Evolutionary conservation across 2,329 filamentous ascomycete species (phyloP).

Genomic region (Albophoma yamanashiensis): DNA sequence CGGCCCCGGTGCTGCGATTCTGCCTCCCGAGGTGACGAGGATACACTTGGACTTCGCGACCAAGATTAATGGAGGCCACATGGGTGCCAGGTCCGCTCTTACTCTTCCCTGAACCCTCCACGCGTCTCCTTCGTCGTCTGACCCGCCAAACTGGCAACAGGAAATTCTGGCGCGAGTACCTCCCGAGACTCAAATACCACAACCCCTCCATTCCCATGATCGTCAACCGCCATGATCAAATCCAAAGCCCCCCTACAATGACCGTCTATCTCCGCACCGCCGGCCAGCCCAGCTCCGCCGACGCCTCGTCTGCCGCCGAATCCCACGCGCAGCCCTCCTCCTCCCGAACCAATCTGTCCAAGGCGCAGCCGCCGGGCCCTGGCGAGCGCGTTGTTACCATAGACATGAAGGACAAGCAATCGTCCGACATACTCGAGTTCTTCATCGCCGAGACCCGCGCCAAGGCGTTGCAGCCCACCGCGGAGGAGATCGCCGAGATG

Average conservation of each 20-base stretch:
- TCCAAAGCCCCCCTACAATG: constrained; percentile 47
- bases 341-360: constrained; percentile 34
- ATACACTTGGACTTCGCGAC: constrained; percentile 65
- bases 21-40: constrained; percentile 65
- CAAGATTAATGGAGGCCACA: constrained; percentile 54
- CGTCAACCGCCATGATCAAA: constrained; percentile 55
- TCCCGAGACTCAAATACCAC: constrained; percentile 86
- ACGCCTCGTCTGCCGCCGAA: constrained; percentile 15
- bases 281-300: constrained; percentile 12
- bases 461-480: constrained; percentile 40
- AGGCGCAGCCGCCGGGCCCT: constrained; percentile 35
- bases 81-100: constrained; percentile 55
- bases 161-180: constrained; percentile 77
- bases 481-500: constrained; percentile 49
- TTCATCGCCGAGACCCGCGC: constrained; percentile 55
- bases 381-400: constrained; percentile 42
- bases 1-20: constrained; percentile 72
- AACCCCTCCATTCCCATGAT: constrained; percentile 81
- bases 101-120: constrained; percentile 10
- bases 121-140: not conserved
- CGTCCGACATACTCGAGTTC: constrained; percentile 50
- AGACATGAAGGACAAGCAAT: constrained; percentile 53
- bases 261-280: constrained; percentile 51
- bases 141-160: constrained; percentile 31
- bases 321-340: constrained; percentile 31